Evolutionary conservation across 78 protist species (phyloP).

Genomic region (Speleostelium caveatum): DNA sequence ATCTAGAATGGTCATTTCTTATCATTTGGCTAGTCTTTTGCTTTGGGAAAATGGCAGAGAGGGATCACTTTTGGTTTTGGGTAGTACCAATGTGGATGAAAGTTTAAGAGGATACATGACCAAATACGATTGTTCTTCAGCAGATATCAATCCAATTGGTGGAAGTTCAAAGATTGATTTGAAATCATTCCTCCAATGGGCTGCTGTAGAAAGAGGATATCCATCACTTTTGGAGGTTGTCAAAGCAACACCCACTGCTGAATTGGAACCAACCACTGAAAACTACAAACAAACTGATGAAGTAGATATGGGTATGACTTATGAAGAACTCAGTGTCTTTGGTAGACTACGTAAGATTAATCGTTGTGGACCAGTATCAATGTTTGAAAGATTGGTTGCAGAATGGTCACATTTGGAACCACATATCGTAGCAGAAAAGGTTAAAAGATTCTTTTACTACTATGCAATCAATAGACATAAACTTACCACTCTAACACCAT

Average conservation of each 20-base stretch:
- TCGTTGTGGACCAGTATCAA: slow-evolving; percentile 84
- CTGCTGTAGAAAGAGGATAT: slow-evolving; percentile 8
- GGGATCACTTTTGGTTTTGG: slow-evolving; percentile 89
- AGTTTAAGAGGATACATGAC: slow-evolving; percentile 88
- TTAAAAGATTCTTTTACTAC: slow-evolving; percentile 85
- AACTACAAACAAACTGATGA: slow-evolving; percentile 82
- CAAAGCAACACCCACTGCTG: slow-evolving; percentile 92
- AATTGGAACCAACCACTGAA: slow-evolving; percentile 90
- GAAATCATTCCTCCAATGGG: slow-evolving; percentile 68
- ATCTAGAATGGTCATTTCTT: slow-evolving; percentile 86
- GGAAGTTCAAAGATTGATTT: slow-evolving; percentile 83
- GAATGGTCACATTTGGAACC: slow-evolving; percentile 78
- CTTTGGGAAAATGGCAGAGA: slow-evolving; percentile 82
- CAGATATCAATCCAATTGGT: slow-evolving; percentile 94
- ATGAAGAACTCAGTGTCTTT: slow-evolving; percentile 77
- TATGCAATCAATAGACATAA: slow-evolving; percentile 91
- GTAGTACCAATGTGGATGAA: slow-evolving; percentile 93
- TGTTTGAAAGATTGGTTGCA: slow-evolving; percentile 80
- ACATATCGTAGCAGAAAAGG: slow-evolving; percentile 79
- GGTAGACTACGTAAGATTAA: slow-evolving; percentile 83
- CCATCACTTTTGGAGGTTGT: slow-evolving; percentile 9
- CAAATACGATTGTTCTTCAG: slow-evolving; percentile 92
- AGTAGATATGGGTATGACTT: slow-evolving; percentile 95
- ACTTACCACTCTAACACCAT: slow-evolving; percentile 91
- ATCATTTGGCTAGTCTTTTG: slow-evolving; percentile 87